These are phyloP conservation scores for Colletotrichum higginsianum DNA, from an alignment of 2,329 filamentous ascomycete species.

Conservation along the genomic window DNA sequence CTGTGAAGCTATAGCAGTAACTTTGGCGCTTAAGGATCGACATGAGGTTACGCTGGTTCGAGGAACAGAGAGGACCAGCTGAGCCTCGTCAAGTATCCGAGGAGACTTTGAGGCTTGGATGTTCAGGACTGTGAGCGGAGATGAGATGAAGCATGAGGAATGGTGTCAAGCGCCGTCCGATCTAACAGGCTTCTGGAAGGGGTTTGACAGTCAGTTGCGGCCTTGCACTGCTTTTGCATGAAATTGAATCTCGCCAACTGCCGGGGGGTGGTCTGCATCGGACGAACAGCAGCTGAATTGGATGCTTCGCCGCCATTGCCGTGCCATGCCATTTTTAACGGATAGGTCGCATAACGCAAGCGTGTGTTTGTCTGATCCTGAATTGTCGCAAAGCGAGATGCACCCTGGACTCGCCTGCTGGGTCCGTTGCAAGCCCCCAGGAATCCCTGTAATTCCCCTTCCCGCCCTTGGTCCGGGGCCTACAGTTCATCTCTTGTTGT, in stretches of 20 bases:
- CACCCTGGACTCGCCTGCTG: constrained; percentile 24
- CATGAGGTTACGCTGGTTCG: constrained; percentile 27
- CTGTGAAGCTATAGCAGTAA: background rate
- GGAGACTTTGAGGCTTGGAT: constrained; percentile 30
- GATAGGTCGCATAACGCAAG: background rate
- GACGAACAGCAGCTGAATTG: constrained; percentile 20
- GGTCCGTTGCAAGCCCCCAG: constrained; percentile 5
- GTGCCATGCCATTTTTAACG: background rate
- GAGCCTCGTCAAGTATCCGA: background rate
- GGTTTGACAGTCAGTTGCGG: background rate
- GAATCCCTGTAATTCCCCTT: constrained; percentile 7
- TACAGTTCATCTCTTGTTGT: constrained; percentile 10
- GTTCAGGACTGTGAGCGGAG: constrained; percentile 9
- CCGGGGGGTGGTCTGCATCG: constrained; percentile 28
- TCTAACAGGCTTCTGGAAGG: constrained; percentile 33
- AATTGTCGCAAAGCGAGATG: background rate
- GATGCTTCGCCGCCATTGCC: background rate
- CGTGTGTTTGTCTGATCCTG: background rate
- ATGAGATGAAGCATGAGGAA: constrained; percentile 31
- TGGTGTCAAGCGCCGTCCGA: constrained; percentile 13
- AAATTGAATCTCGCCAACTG: constrained; percentile 36
- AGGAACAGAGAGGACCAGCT: background rate
- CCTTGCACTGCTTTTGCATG: constrained; percentile 28
- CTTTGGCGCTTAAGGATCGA: constrained; percentile 27
- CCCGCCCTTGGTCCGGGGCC: constrained; percentile 15